Evolutionary conservation across 208 protist genomes (phyloP), one percentile per base, ranked within the genome.

Genomic region (Trypanosoma scelopori): DNA sequence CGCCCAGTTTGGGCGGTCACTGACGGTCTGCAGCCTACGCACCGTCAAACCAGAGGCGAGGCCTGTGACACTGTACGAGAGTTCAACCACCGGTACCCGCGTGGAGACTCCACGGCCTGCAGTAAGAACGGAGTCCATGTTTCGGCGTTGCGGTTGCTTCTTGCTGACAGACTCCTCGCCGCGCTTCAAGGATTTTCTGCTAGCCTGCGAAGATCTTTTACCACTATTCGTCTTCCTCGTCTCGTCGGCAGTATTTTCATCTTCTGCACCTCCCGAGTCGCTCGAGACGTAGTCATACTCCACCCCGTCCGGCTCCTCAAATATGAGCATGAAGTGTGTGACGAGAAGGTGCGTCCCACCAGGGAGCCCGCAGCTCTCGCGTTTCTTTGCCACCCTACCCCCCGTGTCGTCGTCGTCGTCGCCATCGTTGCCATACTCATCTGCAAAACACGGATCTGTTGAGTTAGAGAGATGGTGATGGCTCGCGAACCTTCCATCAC

Each of bases 11-110:
- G 76, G 70, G 15, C 71, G 59, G 16, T 92, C 85, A 37, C 75
- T 70, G 35, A 91, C 50, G 42, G 87, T 81, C 74, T 88, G 81
- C 55, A 94, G 69, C 74, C 81, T 87, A 48, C 79, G 77, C 65
- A 94, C 76, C 3, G 74, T 69, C 30, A 82, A 66, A 22, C 85
- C 81, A 13, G 85, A 91, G 46, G 78, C 76, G 5, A 92, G 76
- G 15, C 81, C 63, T 39, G 61, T 65, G 5, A 84, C 65, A 71
- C 84, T 89, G 65, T 84, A 91, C 7, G 79, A 78, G 0, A 91
- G 35, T 58, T 90, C 83, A 18, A 94, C 69, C 1, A 42, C 55
- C 0, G 85, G 85, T 15, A 77, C 22, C 15, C 65, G 51, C 15
- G 66, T 71, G 20, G 48, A 59, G 18, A 60, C 74, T 3, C 69